Conservation (phyloP, 2,329 filamentous ascomycete genomes). For the Blastomyces parvus region DNA sequence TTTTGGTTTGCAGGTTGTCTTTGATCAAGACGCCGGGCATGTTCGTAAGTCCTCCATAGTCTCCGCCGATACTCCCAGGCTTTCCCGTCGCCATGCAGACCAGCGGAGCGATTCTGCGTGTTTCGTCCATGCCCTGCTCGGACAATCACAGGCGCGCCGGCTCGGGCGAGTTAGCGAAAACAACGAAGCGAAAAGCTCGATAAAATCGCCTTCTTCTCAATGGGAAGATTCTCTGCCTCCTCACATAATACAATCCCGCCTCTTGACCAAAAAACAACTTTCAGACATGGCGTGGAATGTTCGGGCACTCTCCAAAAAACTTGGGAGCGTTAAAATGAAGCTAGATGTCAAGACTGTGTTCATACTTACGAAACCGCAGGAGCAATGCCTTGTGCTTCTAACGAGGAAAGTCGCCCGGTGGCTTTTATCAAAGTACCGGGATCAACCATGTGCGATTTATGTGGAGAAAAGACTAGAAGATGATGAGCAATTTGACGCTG, state of each 20-base stretch:
- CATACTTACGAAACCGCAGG: slow-evolving; percentile 83
- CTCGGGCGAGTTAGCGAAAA: slow-evolving; percentile 16
- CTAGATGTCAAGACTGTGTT: slow-evolving; percentile 77
- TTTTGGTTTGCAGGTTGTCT: slow-evolving; percentile 36
- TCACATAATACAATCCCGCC: slow-evolving; percentile 52
- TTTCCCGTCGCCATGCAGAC: slow-evolving; percentile 27
- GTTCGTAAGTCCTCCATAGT: slow-evolving; percentile 54
- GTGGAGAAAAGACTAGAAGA: slow-evolving; percentile 66
- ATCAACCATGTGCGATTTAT: slow-evolving; percentile 63
- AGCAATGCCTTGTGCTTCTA: slow-evolving; percentile 65
- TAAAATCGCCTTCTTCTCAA: slow-evolving; percentile 11
- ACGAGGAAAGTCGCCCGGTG: slow-evolving; percentile 70
- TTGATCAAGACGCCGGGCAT: slow-evolving; percentile 34
- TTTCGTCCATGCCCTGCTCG: slow-evolving; percentile 53
- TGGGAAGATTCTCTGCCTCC: slow-evolving; percentile 21
- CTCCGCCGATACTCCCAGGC: slow-evolving; percentile 32
- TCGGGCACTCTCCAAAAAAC: slow-evolving; percentile 73
- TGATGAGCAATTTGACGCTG: slow-evolving; percentile 63
- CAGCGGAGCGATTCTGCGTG: slow-evolving; percentile 43
- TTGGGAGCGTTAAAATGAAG: slow-evolving; percentile 73
- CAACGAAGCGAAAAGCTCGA: slow-evolving; percentile 18
- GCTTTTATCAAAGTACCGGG: slow-evolving; percentile 63
- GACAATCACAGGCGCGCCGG: slow-evolving; percentile 18
- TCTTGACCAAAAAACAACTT: slow-evolving; percentile 88
- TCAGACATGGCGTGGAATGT: slow-evolving; percentile 97